Evolutionary conservation across 371 early-diverging fungal species (phyloP).

Genomic region (Neoconidiobolus thromboides): DNA sequence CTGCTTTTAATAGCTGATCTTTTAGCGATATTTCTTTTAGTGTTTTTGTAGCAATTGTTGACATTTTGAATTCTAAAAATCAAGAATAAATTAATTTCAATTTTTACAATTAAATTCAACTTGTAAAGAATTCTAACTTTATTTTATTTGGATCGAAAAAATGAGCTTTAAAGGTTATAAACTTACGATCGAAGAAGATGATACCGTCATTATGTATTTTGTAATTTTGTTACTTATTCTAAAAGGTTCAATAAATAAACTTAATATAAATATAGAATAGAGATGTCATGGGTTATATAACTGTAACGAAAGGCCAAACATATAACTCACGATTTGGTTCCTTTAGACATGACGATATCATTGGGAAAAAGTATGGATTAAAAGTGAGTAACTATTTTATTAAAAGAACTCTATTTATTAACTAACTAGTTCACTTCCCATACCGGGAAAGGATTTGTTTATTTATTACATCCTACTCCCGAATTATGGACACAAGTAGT

Average conservation of each 20-base stretch:
- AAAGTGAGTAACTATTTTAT: slow-evolving; percentile 22
- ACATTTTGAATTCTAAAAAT: too few species aligned
- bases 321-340: slow-evolving; percentile 56
- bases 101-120: too few species aligned
- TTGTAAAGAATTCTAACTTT: too few species aligned
- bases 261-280: background rate
- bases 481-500: slow-evolving; percentile 85
- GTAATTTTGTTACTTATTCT: slow-evolving; percentile 12
- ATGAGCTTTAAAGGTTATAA: slow-evolving; percentile 9
- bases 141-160: too few species aligned
- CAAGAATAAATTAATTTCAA: too few species aligned
- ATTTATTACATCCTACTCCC: slow-evolving; percentile 80
- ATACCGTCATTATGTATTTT: slow-evolving; percentile 35
- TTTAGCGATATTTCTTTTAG: too few species aligned
- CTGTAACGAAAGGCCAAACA: slow-evolving; percentile 27
- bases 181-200: slow-evolving; percentile 28
- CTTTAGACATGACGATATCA: slow-evolving; percentile 60
- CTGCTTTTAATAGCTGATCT: too few species aligned
- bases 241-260: too few species aligned
- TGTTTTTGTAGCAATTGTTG: too few species aligned
- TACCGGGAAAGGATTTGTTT: slow-evolving; percentile 62
- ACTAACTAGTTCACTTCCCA: slow-evolving; percentile 28
- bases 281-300: slow-evolving; percentile 14
- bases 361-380: slow-evolving; percentile 67
- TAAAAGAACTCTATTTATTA: background rate